Conservation (phyloP, 1,139 yeast genomes). For the Pichia cactophila region DNA sequence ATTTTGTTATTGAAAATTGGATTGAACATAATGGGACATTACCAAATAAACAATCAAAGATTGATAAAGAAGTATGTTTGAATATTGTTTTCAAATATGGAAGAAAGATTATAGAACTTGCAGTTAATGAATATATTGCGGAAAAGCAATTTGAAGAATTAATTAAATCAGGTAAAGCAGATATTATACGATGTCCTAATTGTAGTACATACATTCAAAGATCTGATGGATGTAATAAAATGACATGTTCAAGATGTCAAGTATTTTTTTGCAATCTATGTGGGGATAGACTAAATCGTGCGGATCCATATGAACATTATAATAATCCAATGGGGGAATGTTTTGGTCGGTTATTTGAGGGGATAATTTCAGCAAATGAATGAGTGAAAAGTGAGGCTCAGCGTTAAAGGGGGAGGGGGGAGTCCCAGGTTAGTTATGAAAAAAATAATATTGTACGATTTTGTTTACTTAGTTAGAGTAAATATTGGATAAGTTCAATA, state of each 20-base stretch:
- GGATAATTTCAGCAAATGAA: conserved; percentile 35
- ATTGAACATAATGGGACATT: conserved; percentile 22
- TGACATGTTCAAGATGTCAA: conserved; percentile 49
- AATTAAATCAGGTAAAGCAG: conserved; percentile 34
- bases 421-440: too few species aligned
- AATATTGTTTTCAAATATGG: conserved; percentile 48
- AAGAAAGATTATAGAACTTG: conserved; percentile 34
- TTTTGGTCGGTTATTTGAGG: conserved; percentile 48
- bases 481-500: too few species aligned
- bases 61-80: conserved; percentile 17
- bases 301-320: conserved; percentile 50
- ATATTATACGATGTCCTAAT: conserved; percentile 45
- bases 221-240: conserved; percentile 62
- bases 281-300: conserved; percentile 34
- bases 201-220: conserved; percentile 51
- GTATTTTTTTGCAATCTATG: conserved; percentile 53
- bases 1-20: conserved; percentile 37
- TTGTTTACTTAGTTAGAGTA: too few species aligned
- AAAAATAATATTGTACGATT: too few species aligned
- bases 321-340: conserved; percentile 38
- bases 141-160: conserved; percentile 43
- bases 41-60: conserved; percentile 23
- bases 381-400: conserved; percentile 6
- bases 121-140: conserved; percentile 40
- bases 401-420: not conserved